Conservation (phyloP, 2,329 filamentous ascomycete genomes). For the Graphiopsis chlorocephala region DNA sequence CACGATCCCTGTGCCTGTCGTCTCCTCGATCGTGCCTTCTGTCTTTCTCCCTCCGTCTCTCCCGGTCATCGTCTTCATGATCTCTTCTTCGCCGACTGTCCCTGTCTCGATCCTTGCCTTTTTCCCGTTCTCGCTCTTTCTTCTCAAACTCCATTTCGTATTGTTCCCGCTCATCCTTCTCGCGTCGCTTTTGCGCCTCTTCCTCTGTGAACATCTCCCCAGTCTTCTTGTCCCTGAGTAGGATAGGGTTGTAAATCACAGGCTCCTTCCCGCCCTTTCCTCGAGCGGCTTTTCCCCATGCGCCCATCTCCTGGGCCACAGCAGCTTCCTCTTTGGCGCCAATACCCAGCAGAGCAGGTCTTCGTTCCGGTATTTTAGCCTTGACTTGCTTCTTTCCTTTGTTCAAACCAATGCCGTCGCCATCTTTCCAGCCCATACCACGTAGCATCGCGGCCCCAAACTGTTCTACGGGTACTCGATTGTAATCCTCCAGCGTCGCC, state of each 20-base stretch:
- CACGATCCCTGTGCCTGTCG: slow-evolving; percentile 18
- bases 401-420: slow-evolving; percentile 56
- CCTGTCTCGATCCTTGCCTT: slow-evolving; percentile 25
- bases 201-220: slow-evolving; percentile 63
- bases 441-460: slow-evolving; percentile 87
- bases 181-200: slow-evolving; percentile 49
- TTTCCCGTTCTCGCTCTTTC: slow-evolving; percentile 39
- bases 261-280: slow-evolving; percentile 54
- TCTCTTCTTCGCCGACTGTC: slow-evolving; percentile 28
- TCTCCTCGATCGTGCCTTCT: slow-evolving; percentile 8
- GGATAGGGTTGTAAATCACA: slow-evolving; percentile 60
- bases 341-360: slow-evolving; percentile 80
- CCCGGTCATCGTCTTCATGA: slow-evolving; percentile 16
- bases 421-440: slow-evolving; percentile 92
- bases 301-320: slow-evolving; percentile 68
- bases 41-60: slow-evolving; percentile 12
- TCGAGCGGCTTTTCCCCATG: slow-evolving; percentile 68
- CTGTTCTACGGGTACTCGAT: slow-evolving; percentile 85
- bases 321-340: slow-evolving; percentile 76
- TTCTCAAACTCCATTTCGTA: slow-evolving; percentile 41
- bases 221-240: slow-evolving; percentile 60
- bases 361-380: slow-evolving; percentile 63
- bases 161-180: slow-evolving; percentile 49
- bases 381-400: slow-evolving; percentile 46
- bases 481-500: slow-evolving; percentile 79